Percentiles rank a stretch among this genome's conserved stretches.
Evolutionary conservation across 345 rosid genomes (phyloP).

Genomic region (Rhodomyrtus tomentosa): DNA sequence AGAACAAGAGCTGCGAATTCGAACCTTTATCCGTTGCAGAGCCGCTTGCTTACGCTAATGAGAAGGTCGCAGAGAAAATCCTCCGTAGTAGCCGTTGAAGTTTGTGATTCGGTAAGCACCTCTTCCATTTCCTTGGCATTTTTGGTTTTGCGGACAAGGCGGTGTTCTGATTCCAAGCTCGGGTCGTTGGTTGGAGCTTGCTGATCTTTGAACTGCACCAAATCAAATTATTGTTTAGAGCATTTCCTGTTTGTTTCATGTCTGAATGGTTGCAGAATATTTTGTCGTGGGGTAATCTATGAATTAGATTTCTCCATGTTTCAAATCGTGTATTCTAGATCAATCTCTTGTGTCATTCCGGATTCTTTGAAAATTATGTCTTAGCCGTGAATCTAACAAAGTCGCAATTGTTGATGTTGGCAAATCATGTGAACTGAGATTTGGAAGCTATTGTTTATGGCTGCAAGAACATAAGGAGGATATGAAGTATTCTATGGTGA

Average conservation of each 20-base stretch:
- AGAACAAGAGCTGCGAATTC: background rate
- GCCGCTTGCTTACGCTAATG: background rate
- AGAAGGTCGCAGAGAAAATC: background rate
- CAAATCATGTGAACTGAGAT: slow-evolving; percentile 58
- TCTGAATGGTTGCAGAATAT: background rate
- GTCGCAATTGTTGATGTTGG: slow-evolving; percentile 25
- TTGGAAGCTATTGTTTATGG: slow-evolving; percentile 97
- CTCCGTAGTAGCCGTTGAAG: background rate
- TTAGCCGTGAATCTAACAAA: slow-evolving; percentile 7
- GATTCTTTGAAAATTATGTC: no score
- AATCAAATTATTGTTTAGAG: no score
- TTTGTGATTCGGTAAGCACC: background rate
- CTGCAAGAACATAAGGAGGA: slow-evolving; percentile 68
- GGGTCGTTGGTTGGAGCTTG: no score
- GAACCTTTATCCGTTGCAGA: background rate
- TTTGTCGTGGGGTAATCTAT: background rate
- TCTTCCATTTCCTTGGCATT: background rate
- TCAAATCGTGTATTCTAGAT: background rate
- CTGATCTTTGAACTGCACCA: no score
- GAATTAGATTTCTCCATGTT: background rate
- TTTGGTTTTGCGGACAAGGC: background rate
- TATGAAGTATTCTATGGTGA: slow-evolving; percentile 71
- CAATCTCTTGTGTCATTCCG: background rate
- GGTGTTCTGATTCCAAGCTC: background rate
- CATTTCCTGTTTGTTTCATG: no score